Percentiles rank a stretch among this genome's conserved stretches.
phyloP scores from a whole-genome alignment of 2,329 filamentous ascomycete genomes.

The Penicillium psychrosexuale region DNA sequence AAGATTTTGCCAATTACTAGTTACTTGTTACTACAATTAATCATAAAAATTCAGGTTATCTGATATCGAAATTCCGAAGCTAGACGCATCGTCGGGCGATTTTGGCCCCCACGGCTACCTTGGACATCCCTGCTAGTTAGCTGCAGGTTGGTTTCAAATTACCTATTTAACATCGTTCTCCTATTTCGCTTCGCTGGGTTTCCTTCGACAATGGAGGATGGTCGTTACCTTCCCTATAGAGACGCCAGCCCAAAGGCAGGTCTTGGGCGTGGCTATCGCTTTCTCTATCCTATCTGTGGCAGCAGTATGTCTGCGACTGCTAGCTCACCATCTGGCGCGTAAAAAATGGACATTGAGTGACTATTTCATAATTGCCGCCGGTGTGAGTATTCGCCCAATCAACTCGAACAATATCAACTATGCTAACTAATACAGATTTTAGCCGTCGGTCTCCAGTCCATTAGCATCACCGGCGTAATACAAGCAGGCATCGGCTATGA shows the following conservation, averaged over 20 bases:
- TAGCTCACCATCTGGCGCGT: conserved; percentile 19
- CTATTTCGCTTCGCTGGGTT: too few relatives aligned
- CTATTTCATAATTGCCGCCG: conserved; percentile 23
- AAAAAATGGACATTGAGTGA: conserved; percentile 22
- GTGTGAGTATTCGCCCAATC: conserved; percentile 7
- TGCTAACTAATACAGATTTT: conserved; percentile 15
- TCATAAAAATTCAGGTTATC: neutral
- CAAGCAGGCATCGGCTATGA: conserved; percentile 23
- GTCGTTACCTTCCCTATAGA: conserved; percentile 20
- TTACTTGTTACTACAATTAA: neutral
- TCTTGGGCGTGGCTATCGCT: conserved; percentile 18
- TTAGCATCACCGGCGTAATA: conserved; percentile 23
- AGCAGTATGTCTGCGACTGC: conserved; percentile 19
- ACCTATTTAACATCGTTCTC: neutral
- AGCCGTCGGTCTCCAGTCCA: conserved; percentile 20
- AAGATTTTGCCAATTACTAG: neutral
- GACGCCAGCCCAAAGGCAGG: conserved; percentile 14
- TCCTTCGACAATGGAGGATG: neutral
- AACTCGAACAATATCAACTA: neutral
- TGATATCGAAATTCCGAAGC: neutral
- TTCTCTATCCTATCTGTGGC: conserved; percentile 19
- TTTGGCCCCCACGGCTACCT: neutral
- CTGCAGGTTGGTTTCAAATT: neutral
- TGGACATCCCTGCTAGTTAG: neutral
- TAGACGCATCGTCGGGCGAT: neutral